A percentile compares a stretch with the other conserved stretches of the same genome.
Evolutionary conservation across 2,329 filamentous ascomycete genomes (phyloP).

Genomic region (Alternaria sp.): DNA sequence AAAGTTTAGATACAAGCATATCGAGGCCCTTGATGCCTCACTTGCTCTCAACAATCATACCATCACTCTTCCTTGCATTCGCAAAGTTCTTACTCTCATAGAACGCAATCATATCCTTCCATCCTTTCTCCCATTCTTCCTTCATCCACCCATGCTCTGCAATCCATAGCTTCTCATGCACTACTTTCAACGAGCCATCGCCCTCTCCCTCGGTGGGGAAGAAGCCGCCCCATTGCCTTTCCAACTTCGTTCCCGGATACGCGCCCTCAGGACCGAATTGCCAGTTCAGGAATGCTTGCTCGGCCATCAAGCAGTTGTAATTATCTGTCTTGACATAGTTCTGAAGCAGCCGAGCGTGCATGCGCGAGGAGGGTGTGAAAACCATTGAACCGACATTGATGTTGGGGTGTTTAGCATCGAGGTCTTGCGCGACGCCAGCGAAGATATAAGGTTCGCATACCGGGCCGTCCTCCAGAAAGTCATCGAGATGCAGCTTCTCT

Average conservation of each 20-base stretch:
- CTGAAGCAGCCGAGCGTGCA: slow-evolving; percentile 40
- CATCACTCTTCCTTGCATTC: slow-evolving; percentile 18
- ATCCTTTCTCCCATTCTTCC: slow-evolving; percentile 31
- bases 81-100: slow-evolving; percentile 31
- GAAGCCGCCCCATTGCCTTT: slow-evolving; percentile 38
- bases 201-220: slow-evolving; percentile 30
- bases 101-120: slow-evolving; percentile 35
- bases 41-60: neutral
- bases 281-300: slow-evolving; percentile 46
- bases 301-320: slow-evolving; percentile 40
- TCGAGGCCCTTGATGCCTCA: neutral
- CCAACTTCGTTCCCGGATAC: slow-evolving; percentile 33
- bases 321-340: slow-evolving; percentile 41
- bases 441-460: slow-evolving; percentile 42
- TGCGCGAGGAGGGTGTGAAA: slow-evolving; percentile 35
- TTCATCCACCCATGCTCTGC: slow-evolving; percentile 27
- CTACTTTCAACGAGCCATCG: slow-evolving; percentile 36
- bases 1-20: neutral
- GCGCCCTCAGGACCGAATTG: slow-evolving; percentile 36
- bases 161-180: slow-evolving; percentile 46
- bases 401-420: slow-evolving; percentile 16
- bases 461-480: slow-evolving; percentile 25
- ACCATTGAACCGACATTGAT: slow-evolving; percentile 45
- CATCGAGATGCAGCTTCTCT: slow-evolving; percentile 31
- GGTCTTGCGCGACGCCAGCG: slow-evolving; percentile 32